phyloP scores from a whole-genome alignment of 1,139 yeast genomes.

The Protomyces pachydermus region DNA sequence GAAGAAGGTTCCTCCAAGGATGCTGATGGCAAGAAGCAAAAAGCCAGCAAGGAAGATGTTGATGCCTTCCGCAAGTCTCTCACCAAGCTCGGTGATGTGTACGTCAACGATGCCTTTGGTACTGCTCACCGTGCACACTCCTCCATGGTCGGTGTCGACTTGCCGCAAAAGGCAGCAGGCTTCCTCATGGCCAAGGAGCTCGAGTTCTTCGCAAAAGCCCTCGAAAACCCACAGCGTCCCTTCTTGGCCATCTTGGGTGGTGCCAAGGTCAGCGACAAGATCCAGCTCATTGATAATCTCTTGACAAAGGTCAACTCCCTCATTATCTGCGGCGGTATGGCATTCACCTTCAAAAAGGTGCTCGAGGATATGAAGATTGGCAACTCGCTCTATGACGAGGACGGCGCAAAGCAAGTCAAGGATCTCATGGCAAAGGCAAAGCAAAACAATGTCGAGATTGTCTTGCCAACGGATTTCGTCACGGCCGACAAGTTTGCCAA shows the following conservation, averaged over 20 bases:
- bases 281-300: slow-evolving; percentile 93
- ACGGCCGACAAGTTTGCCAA: slow-evolving; percentile 89
- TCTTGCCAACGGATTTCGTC: slow-evolving; percentile 87
- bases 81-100: slow-evolving; percentile 87
- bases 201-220: slow-evolving; percentile 92
- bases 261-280: slow-evolving; percentile 97
- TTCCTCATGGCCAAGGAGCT: slow-evolving; percentile 96
- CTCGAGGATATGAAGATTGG: slow-evolving; percentile 78
- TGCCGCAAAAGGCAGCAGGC: slow-evolving; percentile 93
- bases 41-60: slow-evolving; percentile 80
- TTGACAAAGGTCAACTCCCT: slow-evolving; percentile 87
- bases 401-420: slow-evolving; percentile 89
- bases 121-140: slow-evolving; percentile 99
- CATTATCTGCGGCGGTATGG: slow-evolving; percentile 99
- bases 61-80: slow-evolving; percentile 78
- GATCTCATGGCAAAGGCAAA: slow-evolving; percentile 88
- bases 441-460: slow-evolving; percentile 84
- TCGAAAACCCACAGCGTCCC: slow-evolving; percentile 94
- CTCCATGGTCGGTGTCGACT: slow-evolving; percentile 92
- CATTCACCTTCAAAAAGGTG: slow-evolving; percentile 94
- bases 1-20: slow-evolving; percentile 88
- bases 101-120: slow-evolving; percentile 96
- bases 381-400: slow-evolving; percentile 81
- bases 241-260: slow-evolving; percentile 97
- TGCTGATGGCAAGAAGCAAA: slow-evolving; percentile 79